Percentiles rank a stretch among this genome's conserved stretches.
phyloP scores from a whole-genome alignment of 345 rosid species.

The Murraya paniculata region DNA sequence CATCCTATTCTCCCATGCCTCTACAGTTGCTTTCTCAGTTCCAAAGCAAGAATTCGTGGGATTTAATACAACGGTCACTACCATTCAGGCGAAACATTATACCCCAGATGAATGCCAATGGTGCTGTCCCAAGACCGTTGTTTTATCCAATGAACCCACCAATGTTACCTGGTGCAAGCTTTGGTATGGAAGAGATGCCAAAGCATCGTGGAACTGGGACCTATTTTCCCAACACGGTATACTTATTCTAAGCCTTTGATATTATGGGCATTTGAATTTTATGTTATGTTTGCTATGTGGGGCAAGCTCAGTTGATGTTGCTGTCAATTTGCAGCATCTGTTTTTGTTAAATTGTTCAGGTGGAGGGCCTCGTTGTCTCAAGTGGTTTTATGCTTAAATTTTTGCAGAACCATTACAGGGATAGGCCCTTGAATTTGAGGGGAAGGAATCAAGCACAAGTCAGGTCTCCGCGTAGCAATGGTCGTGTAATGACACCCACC shows the following conservation, averaged over 20 bases:
- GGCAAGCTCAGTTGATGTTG: slow-evolving; percentile 14
- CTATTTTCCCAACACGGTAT: slow-evolving; percentile 71
- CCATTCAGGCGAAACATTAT: slow-evolving; percentile 39
- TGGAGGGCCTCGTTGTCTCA: slow-evolving; percentile 10
- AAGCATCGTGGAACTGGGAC: slow-evolving; percentile 90
- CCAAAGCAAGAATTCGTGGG: slow-evolving; percentile 60
- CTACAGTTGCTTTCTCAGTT: slow-evolving; percentile 42
- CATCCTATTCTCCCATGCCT: slow-evolving; percentile 39
- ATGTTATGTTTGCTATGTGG: slow-evolving; percentile 7
- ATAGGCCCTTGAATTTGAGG: slow-evolving; percentile 40
- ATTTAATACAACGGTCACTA: slow-evolving; percentile 42
- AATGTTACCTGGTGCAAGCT: slow-evolving; percentile 42
- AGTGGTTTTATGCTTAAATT: slow-evolving; percentile 21
- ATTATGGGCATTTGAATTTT: slow-evolving; percentile 13
- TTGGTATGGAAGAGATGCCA: slow-evolving; percentile 60
- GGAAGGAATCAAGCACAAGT: slow-evolving; percentile 49
- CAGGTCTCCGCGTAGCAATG: slow-evolving; percentile 62
- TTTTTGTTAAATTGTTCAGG: slow-evolving; percentile 11
- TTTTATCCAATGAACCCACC: slow-evolving; percentile 48
- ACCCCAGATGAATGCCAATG: slow-evolving; percentile 46
- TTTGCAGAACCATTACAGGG: slow-evolving; percentile 80
- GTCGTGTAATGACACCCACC: slow-evolving; percentile 27
- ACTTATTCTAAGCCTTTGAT: slow-evolving; percentile 19
- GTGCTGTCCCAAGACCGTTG: slow-evolving; percentile 40
- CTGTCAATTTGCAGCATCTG: slow-evolving; percentile 13